Evolutionary conservation across 202 grass and related monocot species (phyloP), one percentile per base, ranked within the genome.

Genomic region (Musa balbisiana): DNA sequence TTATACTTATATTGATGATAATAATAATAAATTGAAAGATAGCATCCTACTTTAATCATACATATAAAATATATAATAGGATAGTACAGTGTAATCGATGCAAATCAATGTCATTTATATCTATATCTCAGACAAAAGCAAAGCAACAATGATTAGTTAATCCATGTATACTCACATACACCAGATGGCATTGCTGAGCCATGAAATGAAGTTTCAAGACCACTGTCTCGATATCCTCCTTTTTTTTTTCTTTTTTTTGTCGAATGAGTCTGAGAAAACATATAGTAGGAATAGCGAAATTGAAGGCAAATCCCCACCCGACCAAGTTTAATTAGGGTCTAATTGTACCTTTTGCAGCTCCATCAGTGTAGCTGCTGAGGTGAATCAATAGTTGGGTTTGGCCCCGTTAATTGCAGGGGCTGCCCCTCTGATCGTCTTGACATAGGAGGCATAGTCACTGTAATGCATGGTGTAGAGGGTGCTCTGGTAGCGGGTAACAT

Each of bases 401-500:
- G 74, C 76, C 54, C 87, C 76, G 0, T 81, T 88, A 79, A 95
- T 83, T 75, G 73, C 24, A 0, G 87, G 81, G 70, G 70, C 24
- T 2, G 60, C 19, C 53, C 89, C 89, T 88, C 96, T 92, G 21
- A 83, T 92, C 54, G 80, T 89, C 87, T 95, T 94, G 76, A 95
- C 62, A 14, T 90, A 90, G 10, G 87, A 85, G 62, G 84, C 81
- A 43, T 99, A 99, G 87, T 99, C 96, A 82, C 87, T 73, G 1
- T 90, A 95, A 24, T 84, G 83, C 96, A 99, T 87, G 19, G 89
- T 95, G 82, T 87, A 92, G 55, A 99, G 85, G 64, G 89, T 95
- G 82, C 91, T 99, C 82, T 95, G 89, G 59, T 99, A 99, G 81
- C 89, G 91, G n/a, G 91, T 99, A 63, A 99, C 84, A 29, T 24